phyloP scores from a whole-genome alignment of 179 eudicot genomes.

The Beta corolliflora region DNA sequence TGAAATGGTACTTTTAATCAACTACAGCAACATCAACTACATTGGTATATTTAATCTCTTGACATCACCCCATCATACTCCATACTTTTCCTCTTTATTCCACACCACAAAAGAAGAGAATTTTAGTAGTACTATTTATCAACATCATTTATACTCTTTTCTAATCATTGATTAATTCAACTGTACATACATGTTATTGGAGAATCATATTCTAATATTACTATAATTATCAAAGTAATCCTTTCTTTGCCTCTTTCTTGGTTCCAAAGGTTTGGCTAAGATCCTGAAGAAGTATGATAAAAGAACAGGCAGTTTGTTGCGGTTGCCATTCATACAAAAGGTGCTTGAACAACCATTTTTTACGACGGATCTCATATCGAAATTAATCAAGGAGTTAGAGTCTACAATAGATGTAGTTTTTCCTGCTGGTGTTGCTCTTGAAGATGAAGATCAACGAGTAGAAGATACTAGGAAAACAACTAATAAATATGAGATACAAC shows the following conservation, averaged over 20 bases:
- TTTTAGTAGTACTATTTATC: neutral
- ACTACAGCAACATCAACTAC: constrained; percentile 86
- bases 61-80: neutral
- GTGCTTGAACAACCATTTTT: constrained; percentile 75
- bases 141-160: neutral
- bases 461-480: constrained; percentile 13
- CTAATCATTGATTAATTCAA: neutral
- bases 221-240: neutral
- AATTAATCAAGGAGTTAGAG: constrained; percentile 71
- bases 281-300: constrained; percentile 91
- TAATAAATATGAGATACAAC: constrained; percentile 16
- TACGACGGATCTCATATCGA: constrained; percentile 67
- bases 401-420: constrained; percentile 53
- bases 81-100: constrained; percentile 7
- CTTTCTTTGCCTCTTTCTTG: neutral
- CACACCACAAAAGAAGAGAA: constrained; percentile 1
- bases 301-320: constrained; percentile 64
- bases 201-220: constrained; percentile 21
- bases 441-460: neutral
- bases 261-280: constrained; percentile 65
- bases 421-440: constrained; percentile 29
- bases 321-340: constrained; percentile 68
- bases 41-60: constrained; percentile 47
- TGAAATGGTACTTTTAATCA: constrained; percentile 85
- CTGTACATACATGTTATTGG: neutral